Evolutionary conservation across 148 eudicot genomes (phyloP), one percentile per base, ranked within the genome.

Genomic region (Persicaria maculosa): DNA sequence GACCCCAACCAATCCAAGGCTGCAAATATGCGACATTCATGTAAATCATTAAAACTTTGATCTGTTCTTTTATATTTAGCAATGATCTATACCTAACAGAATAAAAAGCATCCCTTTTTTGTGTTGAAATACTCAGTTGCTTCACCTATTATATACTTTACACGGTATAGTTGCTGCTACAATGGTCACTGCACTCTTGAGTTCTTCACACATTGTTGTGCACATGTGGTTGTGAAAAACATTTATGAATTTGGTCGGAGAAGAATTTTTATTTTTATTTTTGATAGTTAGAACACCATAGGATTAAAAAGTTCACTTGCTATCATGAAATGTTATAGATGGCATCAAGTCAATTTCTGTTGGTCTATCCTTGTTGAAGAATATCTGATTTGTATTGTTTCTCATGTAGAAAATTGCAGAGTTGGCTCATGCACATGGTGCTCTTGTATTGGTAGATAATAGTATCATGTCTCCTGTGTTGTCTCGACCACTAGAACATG

Each of bases 381-480:
- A 50, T 71, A 47, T 46, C 9, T 58, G 53, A 69, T 47, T 84
- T 50, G 54, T 69, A 22, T 54, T 11, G 64, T 70, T 57, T 46
- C 50, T 77, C 70, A 40, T 25, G 77, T 75, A 96, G 99, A 96
- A 86, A 92, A 90, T 92, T 74, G 84, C 99, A 43, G 97, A 89
- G 79, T 74, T 96, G 62, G 99, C 99, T 70, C 99, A 96, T 87
- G 90, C 90, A 46, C 88, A 83, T 62, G 99, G 90, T 54, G 99
- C 99, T 71, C 83, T 96, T 76, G 84, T 96, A 20, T 81, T 96
- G 90, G 99, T 96, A 74, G 99, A 96, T 79, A 96, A 96, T 81
- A 96, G 99, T 81, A 92, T 96, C 75, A 90, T 96, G 99, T 96
- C 99, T 71, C 94, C 99, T 19, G 97, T 96, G 67, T 74, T 96